Evolutionary conservation across 2,329 filamentous ascomycete species (phyloP).

Genomic region (Leptoxyphium fumago): DNA sequence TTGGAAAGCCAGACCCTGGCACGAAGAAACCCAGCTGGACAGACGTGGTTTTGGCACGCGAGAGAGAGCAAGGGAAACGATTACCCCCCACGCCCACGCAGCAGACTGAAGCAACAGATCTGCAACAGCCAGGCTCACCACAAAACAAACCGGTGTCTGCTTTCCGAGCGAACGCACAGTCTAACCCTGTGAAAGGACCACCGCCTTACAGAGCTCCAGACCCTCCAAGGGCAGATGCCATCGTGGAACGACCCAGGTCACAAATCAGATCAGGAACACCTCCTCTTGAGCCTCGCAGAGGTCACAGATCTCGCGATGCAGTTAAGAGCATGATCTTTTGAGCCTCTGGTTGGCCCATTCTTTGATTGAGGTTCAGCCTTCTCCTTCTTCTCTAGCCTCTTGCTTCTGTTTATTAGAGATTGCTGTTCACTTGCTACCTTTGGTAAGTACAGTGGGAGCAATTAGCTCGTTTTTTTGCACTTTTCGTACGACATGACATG

Average conservation of each 20-base stretch:
- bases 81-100: neutral
- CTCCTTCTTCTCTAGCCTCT: no score
- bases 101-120: neutral
- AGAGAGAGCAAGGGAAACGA: slow-evolving; percentile 13
- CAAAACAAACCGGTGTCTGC: slow-evolving; percentile 1
- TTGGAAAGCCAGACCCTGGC: slow-evolving; percentile 40
- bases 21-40: slow-evolving; percentile 42
- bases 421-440: no score
- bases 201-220: neutral
- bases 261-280: slow-evolving; percentile 15
- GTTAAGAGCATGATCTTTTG: slow-evolving; percentile 27
- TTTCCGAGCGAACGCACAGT: neutral
- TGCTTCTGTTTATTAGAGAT: no score
- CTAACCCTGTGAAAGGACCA: neutral
- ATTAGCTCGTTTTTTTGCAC: no score
- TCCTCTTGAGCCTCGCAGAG: slow-evolving; percentile 16
- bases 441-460: no score
- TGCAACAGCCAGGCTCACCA: slow-evolving; percentile 9
- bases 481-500: no score
- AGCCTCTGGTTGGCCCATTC: neutral
- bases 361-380: no score
- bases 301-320: slow-evolving; percentile 17
- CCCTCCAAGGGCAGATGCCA: neutral
- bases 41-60: slow-evolving; percentile 40
- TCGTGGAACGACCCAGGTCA: neutral